These are phyloP conservation scores for Dioszegia hungarica DNA, from an alignment of 768 basidiomycete species.

Conservation along the genomic window DNA sequence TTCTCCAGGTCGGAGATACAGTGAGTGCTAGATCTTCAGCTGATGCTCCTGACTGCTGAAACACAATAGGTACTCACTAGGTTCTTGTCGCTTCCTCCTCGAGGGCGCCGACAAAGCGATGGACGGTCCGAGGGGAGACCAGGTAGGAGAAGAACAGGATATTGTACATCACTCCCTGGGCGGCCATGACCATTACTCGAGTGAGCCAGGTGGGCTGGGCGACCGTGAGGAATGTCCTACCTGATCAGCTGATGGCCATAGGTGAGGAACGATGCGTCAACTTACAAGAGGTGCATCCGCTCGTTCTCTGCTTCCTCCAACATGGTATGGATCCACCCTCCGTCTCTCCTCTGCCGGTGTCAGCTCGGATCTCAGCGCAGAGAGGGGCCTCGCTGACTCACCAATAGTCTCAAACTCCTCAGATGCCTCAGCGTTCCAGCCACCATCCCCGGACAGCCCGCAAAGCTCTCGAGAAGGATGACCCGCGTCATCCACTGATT, in stretches of 20 bases:
- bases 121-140: constrained; percentile 50
- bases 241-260: constrained; percentile 6
- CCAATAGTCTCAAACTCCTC: constrained; percentile 80
- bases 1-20: constrained; percentile 71
- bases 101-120: constrained; percentile 84
- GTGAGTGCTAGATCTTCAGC: constrained; percentile 53
- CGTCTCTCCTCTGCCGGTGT: constrained; percentile 53
- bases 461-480: constrained; percentile 77
- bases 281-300: constrained; percentile 86
- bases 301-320: constrained; percentile 96
- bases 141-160: constrained; percentile 66
- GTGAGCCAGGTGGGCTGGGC: constrained; percentile 73
- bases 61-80: constrained; percentile 61
- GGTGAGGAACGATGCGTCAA: constrained; percentile 1
- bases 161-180: constrained; percentile 64
- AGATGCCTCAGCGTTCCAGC: constrained; percentile 66
- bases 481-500: constrained; percentile 65
- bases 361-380: background rate
- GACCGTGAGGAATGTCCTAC: constrained; percentile 91
- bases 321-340: constrained; percentile 84
- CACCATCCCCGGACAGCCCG: constrained; percentile 92
- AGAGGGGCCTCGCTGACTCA: constrained; percentile 44
- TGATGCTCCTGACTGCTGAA: background rate
- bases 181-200: constrained; percentile 74
- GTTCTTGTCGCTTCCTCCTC: constrained; percentile 95